Base-by-base conservation (phyloP, 2,329 filamentous ascomycete genomes). In the Coniosporium tulheliwenetii region DNA sequence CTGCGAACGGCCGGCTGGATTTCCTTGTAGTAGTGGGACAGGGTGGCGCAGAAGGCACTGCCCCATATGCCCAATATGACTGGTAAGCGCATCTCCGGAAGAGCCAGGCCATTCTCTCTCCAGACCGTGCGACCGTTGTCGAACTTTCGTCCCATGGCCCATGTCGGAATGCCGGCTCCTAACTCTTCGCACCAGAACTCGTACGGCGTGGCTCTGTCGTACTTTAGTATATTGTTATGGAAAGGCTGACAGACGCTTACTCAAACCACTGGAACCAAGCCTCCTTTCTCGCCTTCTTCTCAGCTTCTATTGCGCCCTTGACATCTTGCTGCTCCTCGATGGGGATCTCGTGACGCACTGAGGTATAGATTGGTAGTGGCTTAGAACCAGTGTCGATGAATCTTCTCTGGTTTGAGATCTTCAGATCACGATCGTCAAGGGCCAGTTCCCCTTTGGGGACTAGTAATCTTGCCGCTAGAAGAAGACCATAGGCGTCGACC, bases 181-280 rank as follows among this genome's bases (percentile, higher is more conserved):
- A 94, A 79, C 53, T 95, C 89, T 59, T 96, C 89, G 50, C 86
- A 94, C 59, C 91, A 95, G 56, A 95, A 81, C 57, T 96, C 89
- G 53, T 93, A 95, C 0, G 89, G 89, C 0, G 85, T 93, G 52
- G 89, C 19, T 26, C 19, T 26, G 7, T 26, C 7, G 19, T 26
- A 7, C 19, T 26, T 26, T 26, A 26, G 19, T 26, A 26, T 26
- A 26, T 26, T 26, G 19, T 26, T 26, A 7, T 26, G 19, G 19
- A 7, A 26, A 26, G 19, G 7, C 19, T 7, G 19, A 26, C 19
- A 7, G 19, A 26, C 3, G 19, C 19, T 26, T 26, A 81, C 54
- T 98, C 91, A 50, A 91, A 95, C 89, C 91, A 96, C 52, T 98
- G 89, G 52, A 96, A 98, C 84, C 87, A 96, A 2, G 85, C 72